These are phyloP conservation scores for Prunus yedoensis DNA, from an alignment of 331 rosid genomes.

Conservation along the genomic window DNA sequence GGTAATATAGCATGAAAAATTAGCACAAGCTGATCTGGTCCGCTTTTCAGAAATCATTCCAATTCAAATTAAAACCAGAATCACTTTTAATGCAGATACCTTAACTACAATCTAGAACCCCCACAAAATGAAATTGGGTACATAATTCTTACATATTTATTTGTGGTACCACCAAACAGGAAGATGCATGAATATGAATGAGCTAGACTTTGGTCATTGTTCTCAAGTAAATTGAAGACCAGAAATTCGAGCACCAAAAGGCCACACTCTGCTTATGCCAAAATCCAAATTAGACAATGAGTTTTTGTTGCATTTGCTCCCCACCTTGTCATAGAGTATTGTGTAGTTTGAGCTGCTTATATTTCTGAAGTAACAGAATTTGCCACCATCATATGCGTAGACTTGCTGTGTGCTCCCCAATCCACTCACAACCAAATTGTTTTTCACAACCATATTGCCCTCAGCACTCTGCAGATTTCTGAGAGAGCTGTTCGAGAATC, in stretches of 20 bases:
- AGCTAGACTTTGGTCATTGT: too few species aligned
- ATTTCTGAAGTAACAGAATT: slow-evolving; percentile 61
- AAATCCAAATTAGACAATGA: slow-evolving; percentile 18
- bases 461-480: slow-evolving; percentile 63
- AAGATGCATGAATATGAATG: too few species aligned
- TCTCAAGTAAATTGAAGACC: too few species aligned
- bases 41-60: too few species aligned
- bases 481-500: slow-evolving; percentile 43
- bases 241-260: not conserved
- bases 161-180: too few species aligned
- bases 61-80: too few species aligned
- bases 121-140: too few species aligned
- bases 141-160: too few species aligned
- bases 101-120: too few species aligned
- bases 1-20: too few species aligned
- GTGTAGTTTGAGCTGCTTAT: slow-evolving; percentile 77
- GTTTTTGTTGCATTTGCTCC: slow-evolving; percentile 38
- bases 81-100: too few species aligned
- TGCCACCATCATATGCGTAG: slow-evolving; percentile 47
- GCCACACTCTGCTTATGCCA: slow-evolving; percentile 24
- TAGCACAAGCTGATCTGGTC: too few species aligned
- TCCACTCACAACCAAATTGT: slow-evolving; percentile 54
- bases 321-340: slow-evolving; percentile 57
- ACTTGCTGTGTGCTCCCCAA: slow-evolving; percentile 61
- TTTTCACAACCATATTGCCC: slow-evolving; percentile 54